Base-by-base conservation (phyloP, 805 yeast species). In the Monosporozyma servazzii region DNA sequence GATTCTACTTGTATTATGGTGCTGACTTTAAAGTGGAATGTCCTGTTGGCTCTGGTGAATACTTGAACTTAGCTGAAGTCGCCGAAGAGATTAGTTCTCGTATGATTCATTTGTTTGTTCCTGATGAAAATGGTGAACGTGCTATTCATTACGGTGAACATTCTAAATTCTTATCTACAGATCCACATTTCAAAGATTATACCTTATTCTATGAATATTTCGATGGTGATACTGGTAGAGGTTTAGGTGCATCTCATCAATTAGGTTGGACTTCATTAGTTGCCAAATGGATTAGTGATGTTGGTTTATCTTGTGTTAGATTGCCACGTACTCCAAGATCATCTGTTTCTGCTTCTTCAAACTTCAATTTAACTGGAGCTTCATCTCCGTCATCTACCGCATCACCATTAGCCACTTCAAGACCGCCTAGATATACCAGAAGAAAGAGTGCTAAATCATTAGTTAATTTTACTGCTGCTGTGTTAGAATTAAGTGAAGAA, bases 261-360 rank as follows among this genome's bases (percentile, higher is more conserved):
- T 84, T 89, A 74, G 97, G 97, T 11, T 89, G 97, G 97, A 89
- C 96, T 1, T 91, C 95, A 0, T 75, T 90, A 45, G 93, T 89
- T 48, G 95, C 96, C 41, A 86, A 91, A 69, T 80, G 90, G 80
- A 88, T 89, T 63, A 93, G 87, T 64, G 93, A 90, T 69, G 88
- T 86, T 45, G 96, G 96, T 53, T 76, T 81, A 45, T 77, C 88
- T 0, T 80, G 65, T 48, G 58, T 62, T 18, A 60, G 63, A 48
- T 54, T 59, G 51, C 68, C 63, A 46, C 58, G 62, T 51, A 65
- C 62, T 29, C 61, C 61, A 39, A 59, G 64, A 56, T 54, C 63
- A 39, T 59, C 67, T 9, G 61, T 65, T 2, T 51, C 60, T 29
- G 50, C 58, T 15, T 50, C 58, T 15, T 45, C 55, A 7, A 11